Conservation (phyloP, 176 grass and related monocot species). For the Cenchrus purpureus region DNA sequence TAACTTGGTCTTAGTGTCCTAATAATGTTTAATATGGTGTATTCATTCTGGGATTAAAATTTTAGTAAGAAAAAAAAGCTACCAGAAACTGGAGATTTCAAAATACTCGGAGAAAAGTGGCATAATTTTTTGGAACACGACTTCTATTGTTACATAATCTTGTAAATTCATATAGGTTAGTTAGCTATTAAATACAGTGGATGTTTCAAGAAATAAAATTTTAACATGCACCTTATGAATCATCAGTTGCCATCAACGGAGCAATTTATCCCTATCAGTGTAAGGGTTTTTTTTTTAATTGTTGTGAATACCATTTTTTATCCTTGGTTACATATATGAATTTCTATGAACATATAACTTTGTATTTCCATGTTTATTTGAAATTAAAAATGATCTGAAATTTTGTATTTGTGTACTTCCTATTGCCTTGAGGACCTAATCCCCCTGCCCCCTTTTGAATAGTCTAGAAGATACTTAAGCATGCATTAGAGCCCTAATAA, state of each 20-base stretch:
- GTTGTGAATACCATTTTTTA: constrained; percentile 30
- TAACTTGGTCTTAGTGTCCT: background rate
- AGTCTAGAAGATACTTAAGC: constrained; percentile 3
- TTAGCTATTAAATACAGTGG: background rate
- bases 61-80: background rate
- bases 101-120: background rate
- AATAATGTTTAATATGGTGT: background rate
- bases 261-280: background rate
- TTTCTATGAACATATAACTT: constrained; percentile 7
- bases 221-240: background rate
- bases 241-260: background rate
- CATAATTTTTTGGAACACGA: too few relatives aligned
- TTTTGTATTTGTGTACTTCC: background rate
- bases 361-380: background rate
- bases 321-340: background rate
- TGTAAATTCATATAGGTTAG: background rate
- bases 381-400: background rate
- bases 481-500: background rate
- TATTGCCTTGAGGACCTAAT: background rate
- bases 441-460: too few relatives aligned
- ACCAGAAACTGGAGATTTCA: background rate
- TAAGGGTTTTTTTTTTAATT: background rate
- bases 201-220: background rate
- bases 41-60: background rate
- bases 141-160: background rate